Evolutionary conservation across 2,329 filamentous ascomycete genomes (phyloP).

Genomic region (Epichloe hybrida): DNA sequence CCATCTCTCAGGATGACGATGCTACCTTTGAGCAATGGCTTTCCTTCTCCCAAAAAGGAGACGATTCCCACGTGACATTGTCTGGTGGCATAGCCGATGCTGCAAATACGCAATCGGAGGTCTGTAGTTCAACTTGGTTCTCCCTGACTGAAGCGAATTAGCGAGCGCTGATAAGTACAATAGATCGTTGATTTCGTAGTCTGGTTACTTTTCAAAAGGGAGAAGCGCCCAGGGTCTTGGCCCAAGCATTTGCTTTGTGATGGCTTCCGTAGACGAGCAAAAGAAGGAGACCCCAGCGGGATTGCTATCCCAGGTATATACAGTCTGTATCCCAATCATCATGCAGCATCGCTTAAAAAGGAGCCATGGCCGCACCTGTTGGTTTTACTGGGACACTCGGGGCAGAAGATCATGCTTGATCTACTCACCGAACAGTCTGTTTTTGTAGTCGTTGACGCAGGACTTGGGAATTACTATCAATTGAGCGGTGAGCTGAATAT

Average conservation of each 20-base stretch:
- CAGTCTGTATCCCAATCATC: conserved; percentile 51
- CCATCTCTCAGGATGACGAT: conserved; percentile 14
- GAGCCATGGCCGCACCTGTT: conserved; percentile 65
- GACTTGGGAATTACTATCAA: conserved; percentile 58
- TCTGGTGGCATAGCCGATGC: conserved; percentile 31
- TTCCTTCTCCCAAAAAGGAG: conserved; percentile 46
- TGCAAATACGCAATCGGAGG: conserved; percentile 49
- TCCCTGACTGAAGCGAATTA: neutral
- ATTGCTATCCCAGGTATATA: conserved; percentile 52
- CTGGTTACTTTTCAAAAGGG: conserved; percentile 59
- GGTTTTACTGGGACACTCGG: conserved; percentile 57
- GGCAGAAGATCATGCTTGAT: conserved; percentile 64
- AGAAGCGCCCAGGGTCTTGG: conserved; percentile 29
- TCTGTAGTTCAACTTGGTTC: conserved; percentile 16
- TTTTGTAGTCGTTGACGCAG: conserved; percentile 49
- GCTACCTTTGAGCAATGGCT: conserved; percentile 41
- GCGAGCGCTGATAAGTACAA: neutral
- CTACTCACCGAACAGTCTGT: conserved; percentile 66
- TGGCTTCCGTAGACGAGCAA: conserved; percentile 50
- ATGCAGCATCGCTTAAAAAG: conserved; percentile 54
- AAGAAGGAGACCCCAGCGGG: conserved; percentile 14
- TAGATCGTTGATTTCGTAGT: conserved; percentile 68
- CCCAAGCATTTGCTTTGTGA: conserved; percentile 71
- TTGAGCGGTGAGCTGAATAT: conserved; percentile 50
- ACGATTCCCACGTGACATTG: conserved; percentile 42